phyloP scores from a whole-genome alignment of 2,329 filamentous ascomycete genomes.

The Diaporthe sp. region DNA sequence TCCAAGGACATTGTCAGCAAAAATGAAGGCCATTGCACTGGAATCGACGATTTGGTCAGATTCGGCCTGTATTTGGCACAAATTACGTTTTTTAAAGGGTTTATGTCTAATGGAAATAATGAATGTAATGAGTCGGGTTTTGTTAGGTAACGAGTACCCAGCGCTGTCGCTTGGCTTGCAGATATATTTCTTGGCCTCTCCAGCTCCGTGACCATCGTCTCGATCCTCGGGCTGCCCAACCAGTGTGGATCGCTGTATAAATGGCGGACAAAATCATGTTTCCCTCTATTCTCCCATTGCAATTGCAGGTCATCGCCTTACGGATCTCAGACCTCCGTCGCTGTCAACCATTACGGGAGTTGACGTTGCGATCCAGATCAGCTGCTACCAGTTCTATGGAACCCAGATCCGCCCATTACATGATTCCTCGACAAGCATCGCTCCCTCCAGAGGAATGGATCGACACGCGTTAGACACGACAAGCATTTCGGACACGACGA shows the following conservation, averaged over 20 bases:
- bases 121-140: slow-evolving; percentile 18
- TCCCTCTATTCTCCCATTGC: not conserved
- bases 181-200: slow-evolving; percentile 7
- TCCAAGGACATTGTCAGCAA: not conserved
- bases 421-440: slow-evolving; percentile 23
- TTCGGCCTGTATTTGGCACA: not conserved
- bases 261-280: not conserved
- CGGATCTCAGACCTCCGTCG: not conserved
- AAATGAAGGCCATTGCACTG: not conserved
- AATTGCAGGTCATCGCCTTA: not conserved
- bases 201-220: not conserved
- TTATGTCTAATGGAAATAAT: slow-evolving; percentile 26
- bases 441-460: slow-evolving; percentile 31
- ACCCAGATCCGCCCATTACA: slow-evolving; percentile 16
- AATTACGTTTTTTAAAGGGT: slow-evolving; percentile 19
- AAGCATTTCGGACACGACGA: slow-evolving; percentile 20
- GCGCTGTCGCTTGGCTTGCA: slow-evolving; percentile 13
- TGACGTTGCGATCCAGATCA: slow-evolving; percentile 2
- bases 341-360: not conserved
- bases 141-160: slow-evolving; percentile 27
- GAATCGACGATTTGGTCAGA: not conserved
- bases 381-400: slow-evolving; percentile 1
- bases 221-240: slow-evolving; percentile 3
- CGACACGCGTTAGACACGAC: slow-evolving; percentile 5
- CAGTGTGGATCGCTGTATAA: not conserved